A percentile compares a stretch with the other conserved stretches of the same genome.
Evolutionary conservation across 2,329 filamentous ascomycete genomes (phyloP).

Genomic region (Pyrenophora tritici-repentis): DNA sequence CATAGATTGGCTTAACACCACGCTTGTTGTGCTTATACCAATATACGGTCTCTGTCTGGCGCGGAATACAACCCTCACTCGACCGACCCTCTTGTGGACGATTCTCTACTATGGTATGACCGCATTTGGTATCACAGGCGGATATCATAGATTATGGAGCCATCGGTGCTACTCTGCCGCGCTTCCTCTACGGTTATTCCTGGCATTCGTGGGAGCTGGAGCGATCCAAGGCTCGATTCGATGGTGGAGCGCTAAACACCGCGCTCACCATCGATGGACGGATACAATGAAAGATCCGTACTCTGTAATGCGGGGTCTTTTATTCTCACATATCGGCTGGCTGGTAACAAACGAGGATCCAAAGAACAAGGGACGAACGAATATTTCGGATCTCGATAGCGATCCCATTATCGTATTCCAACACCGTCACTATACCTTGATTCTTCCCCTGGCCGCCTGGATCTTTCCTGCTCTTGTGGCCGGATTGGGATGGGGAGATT

Average conservation of each 20-base stretch:
- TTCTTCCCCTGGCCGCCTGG: constrained; percentile 49
- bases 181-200: constrained; percentile 51
- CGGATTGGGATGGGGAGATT: constrained; percentile 56
- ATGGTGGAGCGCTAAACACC: constrained; percentile 56
- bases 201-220: constrained; percentile 53
- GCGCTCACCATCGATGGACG: constrained; percentile 57
- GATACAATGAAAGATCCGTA: constrained; percentile 58
- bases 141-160: constrained; percentile 76
- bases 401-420: constrained; percentile 55
- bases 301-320: constrained; percentile 53
- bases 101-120: constrained; percentile 82
- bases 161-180: constrained; percentile 53
- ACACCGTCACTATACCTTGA: constrained; percentile 53
- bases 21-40: constrained; percentile 77
- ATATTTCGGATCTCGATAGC: constrained; percentile 57
- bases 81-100: constrained; percentile 73
- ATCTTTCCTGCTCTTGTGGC: constrained; percentile 53
- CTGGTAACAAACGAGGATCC: constrained; percentile 58
- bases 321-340: constrained; percentile 57
- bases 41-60: constrained; percentile 72
- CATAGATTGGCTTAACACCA: constrained; percentile 88
- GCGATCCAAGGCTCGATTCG: constrained; percentile 55
- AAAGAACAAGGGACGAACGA: constrained; percentile 55
- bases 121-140: constrained; percentile 63
- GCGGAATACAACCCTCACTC: constrained; percentile 74